Conservation (phyloP, 1,284 basidiomycete genomes). For the Moniliophthora roreri region DNA sequence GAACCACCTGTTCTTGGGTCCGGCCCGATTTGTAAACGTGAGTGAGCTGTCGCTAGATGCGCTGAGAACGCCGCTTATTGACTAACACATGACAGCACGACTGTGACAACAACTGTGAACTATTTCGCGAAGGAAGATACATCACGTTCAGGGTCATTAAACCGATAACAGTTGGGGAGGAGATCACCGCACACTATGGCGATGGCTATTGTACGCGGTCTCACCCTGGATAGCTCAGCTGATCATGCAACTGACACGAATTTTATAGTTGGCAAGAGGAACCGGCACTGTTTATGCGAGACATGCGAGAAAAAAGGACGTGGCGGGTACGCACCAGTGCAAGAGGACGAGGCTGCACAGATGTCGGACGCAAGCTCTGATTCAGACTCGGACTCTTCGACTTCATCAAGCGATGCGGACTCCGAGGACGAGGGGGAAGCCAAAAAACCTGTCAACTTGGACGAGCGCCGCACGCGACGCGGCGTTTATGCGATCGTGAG, state of each 20-base stretch:
- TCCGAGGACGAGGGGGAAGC: conserved; percentile 39
- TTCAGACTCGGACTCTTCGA: conserved; percentile 38
- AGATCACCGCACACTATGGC: conserved; percentile 85
- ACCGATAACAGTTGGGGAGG: conserved; percentile 80
- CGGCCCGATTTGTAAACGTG: conserved; percentile 93
- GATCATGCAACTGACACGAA: conserved; percentile 7
- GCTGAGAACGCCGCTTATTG: conserved; percentile 19
- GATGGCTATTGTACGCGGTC: conserved; percentile 74
- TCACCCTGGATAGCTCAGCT: conserved; percentile 13
- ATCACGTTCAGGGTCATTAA: conserved; percentile 88
- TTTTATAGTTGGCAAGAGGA: conserved; percentile 75
- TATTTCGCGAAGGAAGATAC: conserved; percentile 84
- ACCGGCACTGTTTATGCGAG: conserved; percentile 86
- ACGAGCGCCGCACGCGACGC: conserved; percentile 73
- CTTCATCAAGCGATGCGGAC: conserved; percentile 40
- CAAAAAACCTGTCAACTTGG: conserved; percentile 46
- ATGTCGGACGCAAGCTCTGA: conserved; percentile 23
- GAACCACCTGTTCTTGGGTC: conserved; percentile 89
- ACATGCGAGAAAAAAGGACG: conserved; percentile 79
- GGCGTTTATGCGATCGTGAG: conserved; percentile 73
- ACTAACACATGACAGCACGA: conserved; percentile 64
- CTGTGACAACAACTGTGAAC: conserved; percentile 87
- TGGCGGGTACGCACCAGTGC: conserved; percentile 72
- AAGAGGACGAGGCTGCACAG: conserved; percentile 43
- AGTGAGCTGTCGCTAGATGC: conserved; percentile 32